Percentiles rank a stretch among this genome's conserved stretches.
These are phyloP conservation scores for Apodospora peruviana DNA, from an alignment of 495 filamentous ascomycete genomes.

Conservation along the genomic window DNA sequence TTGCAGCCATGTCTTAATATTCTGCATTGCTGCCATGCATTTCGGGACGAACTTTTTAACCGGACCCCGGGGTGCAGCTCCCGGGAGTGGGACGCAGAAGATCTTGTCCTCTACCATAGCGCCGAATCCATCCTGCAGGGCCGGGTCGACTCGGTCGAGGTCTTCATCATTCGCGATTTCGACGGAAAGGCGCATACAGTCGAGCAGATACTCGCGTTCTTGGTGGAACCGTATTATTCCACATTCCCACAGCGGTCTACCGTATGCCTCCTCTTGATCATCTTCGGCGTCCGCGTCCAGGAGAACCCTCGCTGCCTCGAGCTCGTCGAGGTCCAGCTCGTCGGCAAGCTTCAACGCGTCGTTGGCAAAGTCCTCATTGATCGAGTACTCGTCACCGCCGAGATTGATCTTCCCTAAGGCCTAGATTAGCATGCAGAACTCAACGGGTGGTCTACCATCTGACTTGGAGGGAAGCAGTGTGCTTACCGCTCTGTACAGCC, in stretches of 20 bases:
- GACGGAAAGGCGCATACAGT: slow-evolving; percentile 73
- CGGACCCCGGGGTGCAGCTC: slow-evolving; percentile 5
- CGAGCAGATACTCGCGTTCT: slow-evolving; percentile 68
- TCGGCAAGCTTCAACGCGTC: slow-evolving; percentile 74
- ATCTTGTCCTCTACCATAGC: slow-evolving; percentile 33
- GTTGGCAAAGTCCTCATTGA: slow-evolving; percentile 85
- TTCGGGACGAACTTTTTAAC: slow-evolving; percentile 51
- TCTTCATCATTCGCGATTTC: slow-evolving; percentile 56
- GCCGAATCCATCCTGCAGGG: slow-evolving; percentile 32
- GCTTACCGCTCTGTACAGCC: slow-evolving; percentile 41
- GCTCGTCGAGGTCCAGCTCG: slow-evolving; percentile 81
- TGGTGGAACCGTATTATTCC: slow-evolving; percentile 83
- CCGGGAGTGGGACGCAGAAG: slow-evolving; percentile 25
- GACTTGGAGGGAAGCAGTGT: background rate
- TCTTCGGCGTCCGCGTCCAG: slow-evolving; percentile 61
- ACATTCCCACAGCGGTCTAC: slow-evolving; percentile 61
- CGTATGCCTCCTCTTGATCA: slow-evolving; percentile 56
- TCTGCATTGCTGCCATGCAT: slow-evolving; percentile 66
- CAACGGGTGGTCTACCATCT: no score
- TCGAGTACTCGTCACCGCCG: slow-evolving; percentile 64
- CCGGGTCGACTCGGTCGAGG: slow-evolving; percentile 30
- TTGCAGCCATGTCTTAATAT: slow-evolving; percentile 67
- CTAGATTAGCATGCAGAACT: slow-evolving; percentile 29
- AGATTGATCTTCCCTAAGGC: slow-evolving; percentile 62
- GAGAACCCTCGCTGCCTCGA: slow-evolving; percentile 70